Evolutionary conservation across 2,329 filamentous ascomycete genomes (phyloP), one percentile per base, ranked within the genome.

Genomic region (Calonectria hongkongensis): DNA sequence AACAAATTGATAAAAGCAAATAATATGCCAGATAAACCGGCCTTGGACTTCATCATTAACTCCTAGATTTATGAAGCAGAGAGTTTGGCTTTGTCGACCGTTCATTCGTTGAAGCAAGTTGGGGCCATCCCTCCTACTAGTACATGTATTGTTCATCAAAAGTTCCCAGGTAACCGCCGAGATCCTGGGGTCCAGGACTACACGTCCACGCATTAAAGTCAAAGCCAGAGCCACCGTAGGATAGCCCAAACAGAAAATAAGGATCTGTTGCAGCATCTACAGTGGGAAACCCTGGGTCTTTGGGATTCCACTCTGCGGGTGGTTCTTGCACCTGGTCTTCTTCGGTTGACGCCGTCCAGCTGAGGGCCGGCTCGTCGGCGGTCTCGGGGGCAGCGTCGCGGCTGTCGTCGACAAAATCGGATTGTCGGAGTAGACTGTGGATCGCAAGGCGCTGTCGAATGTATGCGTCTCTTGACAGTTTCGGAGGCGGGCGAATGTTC

Each of bases 401-500:
- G 41, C 84, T 85, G 66, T 86, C 83, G 69, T 86, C 84, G 15
- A 83, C 78, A 36, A 86, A 86, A 50, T 83, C 82, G 1, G 84
- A 83, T 28, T 85, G 84, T 2, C 84, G 75, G 9, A 86, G 78
- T 5, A 86, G 75, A 41, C 84, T 86, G 66, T 86, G 84, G 13
- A 86, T 84, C 0, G 83, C 84, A 0, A 86, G 81, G 2, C 83
- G 74, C 67, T 81, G 80, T 1, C 78, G 78, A 6, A 78, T 81
- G 28, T 78, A 76, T 6, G 75, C 75, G 2, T 79, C 79, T 47
- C 73, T 66, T 10, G 79, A 76, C 33, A 80, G 60, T 4, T 75
- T 76, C 1, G 76, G 69, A 2, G 73, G 67, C 15, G 75, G 41
- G 2, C 64, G 63, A 13, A 71, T 66, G 18, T 10, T 64, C 10